Evolutionary conservation across 2,329 filamentous ascomycete genomes (phyloP).

Genomic region (Amesomyces nigricolor): DNA sequence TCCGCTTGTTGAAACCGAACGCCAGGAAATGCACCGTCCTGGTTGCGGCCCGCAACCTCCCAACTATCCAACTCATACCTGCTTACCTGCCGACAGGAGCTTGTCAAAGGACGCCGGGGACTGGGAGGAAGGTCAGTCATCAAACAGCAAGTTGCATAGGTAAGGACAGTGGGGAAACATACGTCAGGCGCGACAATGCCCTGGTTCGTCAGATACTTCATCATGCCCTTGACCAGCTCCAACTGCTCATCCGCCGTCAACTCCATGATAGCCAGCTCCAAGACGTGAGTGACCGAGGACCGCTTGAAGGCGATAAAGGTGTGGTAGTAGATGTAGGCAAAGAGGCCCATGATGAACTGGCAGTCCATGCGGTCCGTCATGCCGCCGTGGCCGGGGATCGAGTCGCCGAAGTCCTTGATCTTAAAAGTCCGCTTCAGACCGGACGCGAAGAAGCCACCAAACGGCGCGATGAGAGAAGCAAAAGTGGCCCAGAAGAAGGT

Average conservation of each 20-base stretch:
- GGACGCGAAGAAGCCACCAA: constrained; percentile 96
- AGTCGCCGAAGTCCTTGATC: constrained; percentile 99
- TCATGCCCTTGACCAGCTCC: constrained; percentile 64
- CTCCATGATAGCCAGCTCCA: constrained; percentile 89
- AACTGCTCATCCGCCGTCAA: constrained; percentile 82
- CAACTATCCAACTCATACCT: constrained; percentile 4
- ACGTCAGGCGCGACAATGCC: constrained; percentile 42
- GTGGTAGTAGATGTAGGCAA: constrained; percentile 97
- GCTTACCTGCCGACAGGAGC: constrained; percentile 5
- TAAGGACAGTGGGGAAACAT: constrained; percentile 19
- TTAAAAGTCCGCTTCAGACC: constrained; percentile 98
- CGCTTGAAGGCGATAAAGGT: constrained; percentile 91
- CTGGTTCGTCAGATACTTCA: constrained; percentile 60
- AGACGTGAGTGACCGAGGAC: constrained; percentile 75
- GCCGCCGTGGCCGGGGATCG: constrained; percentile 92
- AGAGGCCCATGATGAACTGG: constrained; percentile 99
- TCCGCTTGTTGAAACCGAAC: constrained; percentile 18
- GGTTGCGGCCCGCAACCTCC: background rate
- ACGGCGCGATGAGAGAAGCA: constrained; percentile 92
- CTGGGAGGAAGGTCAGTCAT: background rate
- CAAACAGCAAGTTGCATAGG: background rate
- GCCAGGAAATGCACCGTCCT: constrained; percentile 16
- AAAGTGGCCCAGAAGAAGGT: constrained; percentile 87
- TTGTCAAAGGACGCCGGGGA: constrained; percentile 9
- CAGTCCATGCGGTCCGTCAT: constrained; percentile 99